A percentile compares a stretch with the other conserved stretches of the same genome.
These are phyloP conservation scores for Tricladium varicosporioides DNA, from an alignment of 2,329 filamentous ascomycete species.

Conservation along the genomic window DNA sequence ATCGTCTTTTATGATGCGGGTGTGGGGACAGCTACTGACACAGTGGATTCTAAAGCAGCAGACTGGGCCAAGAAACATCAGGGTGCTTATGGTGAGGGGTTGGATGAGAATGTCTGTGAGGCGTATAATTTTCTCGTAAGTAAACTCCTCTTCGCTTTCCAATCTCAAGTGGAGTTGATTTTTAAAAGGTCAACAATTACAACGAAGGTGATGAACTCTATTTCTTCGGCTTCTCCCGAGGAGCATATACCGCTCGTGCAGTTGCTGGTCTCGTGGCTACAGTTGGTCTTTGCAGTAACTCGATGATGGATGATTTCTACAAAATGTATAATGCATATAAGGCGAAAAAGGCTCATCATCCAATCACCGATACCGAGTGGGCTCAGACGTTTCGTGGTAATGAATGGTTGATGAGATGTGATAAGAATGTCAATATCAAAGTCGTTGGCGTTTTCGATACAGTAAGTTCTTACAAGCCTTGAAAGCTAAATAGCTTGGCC, in stretches of 20 bases:
- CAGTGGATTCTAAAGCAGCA: background rate
- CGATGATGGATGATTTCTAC: slow-evolving; percentile 39
- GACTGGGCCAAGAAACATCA: background rate
- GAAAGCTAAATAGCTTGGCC: no score
- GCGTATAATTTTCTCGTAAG: slow-evolving; percentile 41
- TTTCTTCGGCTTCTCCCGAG: slow-evolving; percentile 36
- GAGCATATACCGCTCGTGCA: slow-evolving; percentile 37
- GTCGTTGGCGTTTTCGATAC: slow-evolving; percentile 12
- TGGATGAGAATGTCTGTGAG: slow-evolving; percentile 10
- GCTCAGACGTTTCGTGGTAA: no score
- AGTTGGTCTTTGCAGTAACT: slow-evolving; percentile 39
- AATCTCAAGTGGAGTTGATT: no score
- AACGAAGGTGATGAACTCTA: background rate
- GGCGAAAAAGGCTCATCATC: no score
- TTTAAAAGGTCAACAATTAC: background rate
- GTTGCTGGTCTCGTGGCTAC: slow-evolving; percentile 31
- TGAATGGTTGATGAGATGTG: background rate
- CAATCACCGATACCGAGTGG: no score
- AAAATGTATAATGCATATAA: slow-evolving; percentile 9
- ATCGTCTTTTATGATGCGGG: slow-evolving; percentile 11
- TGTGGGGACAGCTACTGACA: slow-evolving; percentile 3
- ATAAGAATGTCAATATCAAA: slow-evolving; percentile 7
- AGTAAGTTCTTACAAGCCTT: background rate
- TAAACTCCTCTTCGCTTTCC: no score
- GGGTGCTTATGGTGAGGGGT: slow-evolving; percentile 8